Evolutionary conservation across 192 early-diverging fungal genomes (phyloP).

Genomic region (Polychytrium aggregatum): DNA sequence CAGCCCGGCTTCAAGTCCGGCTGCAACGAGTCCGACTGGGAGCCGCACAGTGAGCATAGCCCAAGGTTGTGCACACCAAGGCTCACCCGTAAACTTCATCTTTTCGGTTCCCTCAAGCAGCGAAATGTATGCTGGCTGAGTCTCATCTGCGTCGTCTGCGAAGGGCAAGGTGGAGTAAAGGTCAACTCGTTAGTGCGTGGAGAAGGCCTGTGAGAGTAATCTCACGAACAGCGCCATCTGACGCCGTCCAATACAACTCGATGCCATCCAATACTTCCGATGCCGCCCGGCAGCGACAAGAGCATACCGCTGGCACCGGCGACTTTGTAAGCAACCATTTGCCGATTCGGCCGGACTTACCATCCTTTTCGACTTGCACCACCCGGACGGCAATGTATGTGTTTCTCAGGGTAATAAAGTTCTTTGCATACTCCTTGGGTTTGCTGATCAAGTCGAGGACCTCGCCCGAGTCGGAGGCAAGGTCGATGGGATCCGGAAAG

Average conservation of each 20-base stretch:
- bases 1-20: too few species aligned
- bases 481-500: slow-evolving; percentile 26
- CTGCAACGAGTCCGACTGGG: too few species aligned
- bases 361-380: too few species aligned
- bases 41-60: too few species aligned
- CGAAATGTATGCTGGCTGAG: slow-evolving; percentile 21
- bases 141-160: slow-evolving; percentile 31
- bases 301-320: slow-evolving; percentile 40
- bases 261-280: not conserved
- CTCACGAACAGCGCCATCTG: not conserved
- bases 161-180: not conserved
- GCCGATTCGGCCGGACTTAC: too few species aligned
- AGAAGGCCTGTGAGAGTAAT: not conserved
- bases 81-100: slow-evolving; percentile 34
- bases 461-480: slow-evolving; percentile 41
- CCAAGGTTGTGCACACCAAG: too few species aligned
- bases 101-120: slow-evolving; percentile 32
- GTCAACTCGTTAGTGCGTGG: not conserved
- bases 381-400: slow-evolving; percentile 56
- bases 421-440: slow-evolving; percentile 40
- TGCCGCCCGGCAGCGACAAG: slow-evolving; percentile 10
- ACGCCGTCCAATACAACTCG: not conserved
- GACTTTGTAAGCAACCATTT: too few species aligned
- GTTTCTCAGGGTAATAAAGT: slow-evolving; percentile 29
- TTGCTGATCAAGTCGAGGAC: slow-evolving; percentile 38